A percentile compares a stretch with the other conserved stretches of the same genome.
These are phyloP conservation scores for Fusarium subglutinans DNA, from an alignment of 2,329 filamentous ascomycete genomes.

Conservation along the genomic window DNA sequence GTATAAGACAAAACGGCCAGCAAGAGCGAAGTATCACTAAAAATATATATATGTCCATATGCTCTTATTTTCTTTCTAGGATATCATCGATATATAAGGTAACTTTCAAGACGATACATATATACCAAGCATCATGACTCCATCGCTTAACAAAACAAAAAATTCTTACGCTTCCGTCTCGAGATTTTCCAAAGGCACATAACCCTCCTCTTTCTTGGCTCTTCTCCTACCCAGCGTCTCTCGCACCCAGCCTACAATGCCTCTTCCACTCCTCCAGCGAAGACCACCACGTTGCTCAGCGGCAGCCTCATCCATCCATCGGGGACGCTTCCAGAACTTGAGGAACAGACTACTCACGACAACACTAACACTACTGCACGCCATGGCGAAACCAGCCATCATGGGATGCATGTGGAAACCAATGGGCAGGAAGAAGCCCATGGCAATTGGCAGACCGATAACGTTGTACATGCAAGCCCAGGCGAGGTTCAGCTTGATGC, in stretches of 20 bases:
- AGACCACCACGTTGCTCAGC: conserved; percentile 65
- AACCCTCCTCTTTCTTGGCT: conserved; percentile 61
- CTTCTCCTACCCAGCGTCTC: conserved; percentile 52
- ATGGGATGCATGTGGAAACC: conserved; percentile 90
- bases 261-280: conserved; percentile 54
- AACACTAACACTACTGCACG: conserved; percentile 87
- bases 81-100: conserved; percentile 13
- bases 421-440: conserved; percentile 93
- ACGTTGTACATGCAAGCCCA: conserved; percentile 96
- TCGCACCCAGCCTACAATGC: conserved; percentile 53
- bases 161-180: conserved; percentile 46
- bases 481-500: conserved; percentile 91
- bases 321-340: conserved; percentile 85
- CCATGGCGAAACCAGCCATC: conserved; percentile 95
- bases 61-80: conserved; percentile 12
- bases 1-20: neutral
- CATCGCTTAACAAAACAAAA: conserved; percentile 17
- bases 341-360: conserved; percentile 84
- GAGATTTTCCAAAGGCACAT: conserved; percentile 66
- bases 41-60: neutral
- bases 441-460: conserved; percentile 91
- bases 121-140: conserved; percentile 15
- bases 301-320: conserved; percentile 82
- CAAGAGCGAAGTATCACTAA: neutral
- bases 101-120: conserved; percentile 1